Percentiles rank a stretch among this genome's conserved stretches.
phyloP scores from a whole-genome alignment of 2,329 filamentous ascomycete species.

The Cladophialophora chaetospira region DNA sequence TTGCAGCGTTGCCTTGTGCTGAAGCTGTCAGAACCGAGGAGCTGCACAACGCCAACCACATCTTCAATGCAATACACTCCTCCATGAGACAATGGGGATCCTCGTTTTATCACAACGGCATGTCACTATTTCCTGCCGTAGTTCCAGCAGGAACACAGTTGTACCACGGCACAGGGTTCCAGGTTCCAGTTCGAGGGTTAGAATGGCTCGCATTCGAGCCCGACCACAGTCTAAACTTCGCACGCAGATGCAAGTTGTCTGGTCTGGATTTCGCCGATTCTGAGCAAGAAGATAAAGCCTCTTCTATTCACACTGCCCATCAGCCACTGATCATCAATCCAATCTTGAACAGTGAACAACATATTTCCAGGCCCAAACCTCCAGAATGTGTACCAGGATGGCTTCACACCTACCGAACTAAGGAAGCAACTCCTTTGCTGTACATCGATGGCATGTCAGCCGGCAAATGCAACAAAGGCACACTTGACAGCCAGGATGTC shows the following conservation, averaged over 20 bases:
- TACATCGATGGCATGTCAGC: slow-evolving; percentile 73
- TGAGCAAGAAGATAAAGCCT: too few species aligned
- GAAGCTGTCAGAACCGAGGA: background rate
- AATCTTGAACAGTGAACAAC: background rate
- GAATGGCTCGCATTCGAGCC: slow-evolving; percentile 68
- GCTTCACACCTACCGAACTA: slow-evolving; percentile 67
- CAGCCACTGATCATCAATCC: background rate
- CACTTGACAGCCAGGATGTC: slow-evolving; percentile 67
- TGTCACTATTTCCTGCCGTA: slow-evolving; percentile 68
- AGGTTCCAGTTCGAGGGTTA: slow-evolving; percentile 50
- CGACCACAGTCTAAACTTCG: slow-evolving; percentile 71
- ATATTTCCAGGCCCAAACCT: background rate
- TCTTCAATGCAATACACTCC: slow-evolving; percentile 73
- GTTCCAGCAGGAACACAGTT: slow-evolving; percentile 66
- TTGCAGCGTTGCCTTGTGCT: slow-evolving; percentile 2
- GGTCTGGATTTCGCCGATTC: too few species aligned
- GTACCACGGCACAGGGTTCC: slow-evolving; percentile 63
- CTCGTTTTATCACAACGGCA: slow-evolving; percentile 72
- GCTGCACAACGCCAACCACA: slow-evolving; percentile 58
- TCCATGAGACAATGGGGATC: slow-evolving; percentile 76
- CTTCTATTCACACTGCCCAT: too few species aligned
- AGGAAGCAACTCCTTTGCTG: slow-evolving; percentile 60
- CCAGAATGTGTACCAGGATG: slow-evolving; percentile 50
- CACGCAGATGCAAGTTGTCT: slow-evolving; percentile 39
- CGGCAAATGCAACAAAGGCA: slow-evolving; percentile 66